Base-by-base conservation (phyloP, 108 stramenopile genomes). In the Mediolabrus comicus region DNA sequence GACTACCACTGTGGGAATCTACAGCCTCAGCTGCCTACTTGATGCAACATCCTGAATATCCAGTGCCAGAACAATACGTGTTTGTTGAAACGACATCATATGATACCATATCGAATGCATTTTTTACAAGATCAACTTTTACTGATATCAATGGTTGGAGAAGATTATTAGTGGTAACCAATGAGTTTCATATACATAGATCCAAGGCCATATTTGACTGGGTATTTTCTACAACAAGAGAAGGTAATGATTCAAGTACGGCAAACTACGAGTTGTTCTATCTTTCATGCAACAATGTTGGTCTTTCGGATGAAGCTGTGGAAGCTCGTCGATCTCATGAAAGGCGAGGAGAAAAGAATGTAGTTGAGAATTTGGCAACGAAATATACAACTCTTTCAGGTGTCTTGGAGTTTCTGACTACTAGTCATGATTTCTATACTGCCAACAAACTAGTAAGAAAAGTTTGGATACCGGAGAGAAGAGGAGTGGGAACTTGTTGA, bases 51-150 rank as follows among this genome's bases (percentile, higher is more conserved):
- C 34, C 62, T 12, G 52, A 1, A 12, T 46, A 68, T 61, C 72
- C 67, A 12, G 17, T 63, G 57, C 26, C 34, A 0, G 61, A 29
- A 16, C 17, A 69, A 1, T 65, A 83, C 33, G 65, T 95, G 0
- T 92, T 62, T 74, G 87, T 83, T 13, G 93, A 95, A 75, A 95
- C 93, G 13, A 84, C 89, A 27, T 85, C 85, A 11, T 95, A 89
- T 65, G 93, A 95, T 52, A 95, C 93, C 2, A 95, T 95, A 30
- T 82, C 85, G 1, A 95, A 95, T 71, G 90, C 90, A 6, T 95
- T 80, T 54, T 95, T 72, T 69, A 67, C 89, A 0, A 68, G 93
- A 58, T 89, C 90, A 8, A 52, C 64, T 1, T 77, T 87, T 29
- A 88, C 90, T 0, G 93, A 95, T 81, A 60, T 89, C 62, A 75